Conservation (phyloP, 225 moss, liverwort and hornwort genomes). For the Polytrichum commune region DNA sequence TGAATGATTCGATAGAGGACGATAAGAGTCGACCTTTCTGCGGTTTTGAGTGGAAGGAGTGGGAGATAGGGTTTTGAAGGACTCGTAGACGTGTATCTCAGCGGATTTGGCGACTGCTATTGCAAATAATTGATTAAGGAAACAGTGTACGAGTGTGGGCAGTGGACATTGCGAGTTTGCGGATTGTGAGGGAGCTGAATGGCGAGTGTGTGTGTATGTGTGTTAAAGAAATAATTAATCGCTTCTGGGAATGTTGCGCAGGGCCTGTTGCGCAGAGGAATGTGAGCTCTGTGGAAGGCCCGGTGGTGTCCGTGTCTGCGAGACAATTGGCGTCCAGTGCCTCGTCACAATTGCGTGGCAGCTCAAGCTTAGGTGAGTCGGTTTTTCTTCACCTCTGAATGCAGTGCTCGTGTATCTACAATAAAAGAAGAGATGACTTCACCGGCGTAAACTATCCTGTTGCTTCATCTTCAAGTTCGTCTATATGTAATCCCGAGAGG, state of each 20-base stretch:
- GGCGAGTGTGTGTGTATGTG: too few relatives aligned
- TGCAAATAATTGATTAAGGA: background rate
- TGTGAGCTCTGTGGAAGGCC: conserved; percentile 9
- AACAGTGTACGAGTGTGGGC: background rate
- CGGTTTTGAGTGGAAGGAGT: too few relatives aligned
- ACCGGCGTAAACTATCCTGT: too few relatives aligned
- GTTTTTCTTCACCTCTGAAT: background rate
- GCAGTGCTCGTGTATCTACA: background rate
- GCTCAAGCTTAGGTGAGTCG: conserved; percentile 24
- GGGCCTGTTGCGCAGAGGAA: conserved; percentile 19
- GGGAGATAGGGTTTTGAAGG: too few relatives aligned
- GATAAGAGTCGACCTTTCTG: too few relatives aligned
- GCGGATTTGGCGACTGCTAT: too few relatives aligned
- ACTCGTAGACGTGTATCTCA: too few relatives aligned
- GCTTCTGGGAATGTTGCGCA: background rate
- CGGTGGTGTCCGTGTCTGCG: conserved; percentile 13
- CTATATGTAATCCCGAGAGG: too few relatives aligned
- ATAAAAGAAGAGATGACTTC: too few relatives aligned
- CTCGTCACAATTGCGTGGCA: conserved; percentile 27
- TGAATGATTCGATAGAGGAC: too few relatives aligned
- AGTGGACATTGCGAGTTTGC: background rate
- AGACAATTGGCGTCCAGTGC: conserved; percentile 31
- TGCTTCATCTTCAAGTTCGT: too few relatives aligned
- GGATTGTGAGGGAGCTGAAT: background rate
- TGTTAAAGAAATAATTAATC: too few relatives aligned